Percentiles rank a stretch among this genome's conserved stretches.
Conservation (phyloP, 2,329 filamentous ascomycete genomes). For the Fusarium sp. region DNA sequence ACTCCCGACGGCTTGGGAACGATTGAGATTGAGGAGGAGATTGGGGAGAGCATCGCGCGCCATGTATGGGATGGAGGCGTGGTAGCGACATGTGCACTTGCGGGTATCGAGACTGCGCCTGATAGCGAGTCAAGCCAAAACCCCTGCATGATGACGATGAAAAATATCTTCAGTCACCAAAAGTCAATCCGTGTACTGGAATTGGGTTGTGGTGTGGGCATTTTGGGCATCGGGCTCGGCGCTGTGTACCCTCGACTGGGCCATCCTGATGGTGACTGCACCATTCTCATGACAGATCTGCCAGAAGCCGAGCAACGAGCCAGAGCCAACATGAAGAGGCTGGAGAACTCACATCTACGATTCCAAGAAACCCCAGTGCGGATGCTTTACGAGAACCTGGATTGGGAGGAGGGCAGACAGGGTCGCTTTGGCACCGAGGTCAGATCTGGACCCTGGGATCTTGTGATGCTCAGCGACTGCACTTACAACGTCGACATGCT, state of each 20-base stretch:
- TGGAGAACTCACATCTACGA: slow-evolving; percentile 35
- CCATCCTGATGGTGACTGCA: slow-evolving; percentile 39
- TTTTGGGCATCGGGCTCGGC: slow-evolving; percentile 64
- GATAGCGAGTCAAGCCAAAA: slow-evolving; percentile 45
- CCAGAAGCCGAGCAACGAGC: slow-evolving; percentile 65
- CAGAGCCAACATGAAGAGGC: slow-evolving; percentile 59
- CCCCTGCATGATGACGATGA: slow-evolving; percentile 50
- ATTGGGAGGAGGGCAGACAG: slow-evolving; percentile 65
- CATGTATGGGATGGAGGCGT: slow-evolving; percentile 71
- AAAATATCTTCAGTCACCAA: slow-evolving; percentile 46
- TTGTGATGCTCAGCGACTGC: slow-evolving; percentile 69
- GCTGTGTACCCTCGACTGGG: slow-evolving; percentile 49
- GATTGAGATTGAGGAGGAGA: slow-evolving; percentile 65
- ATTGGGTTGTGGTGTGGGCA: slow-evolving; percentile 68
- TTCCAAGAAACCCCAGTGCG: slow-evolving; percentile 37
- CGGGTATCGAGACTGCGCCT: slow-evolving; percentile 47
- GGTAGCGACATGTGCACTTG: slow-evolving; percentile 55
- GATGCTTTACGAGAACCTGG: slow-evolving; percentile 66
- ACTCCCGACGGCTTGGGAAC: slow-evolving; percentile 38
- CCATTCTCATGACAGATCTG: slow-evolving; percentile 68
- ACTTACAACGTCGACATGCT: slow-evolving; percentile 71
- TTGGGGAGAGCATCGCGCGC: slow-evolving; percentile 70
- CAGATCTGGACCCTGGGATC: slow-evolving; percentile 60
- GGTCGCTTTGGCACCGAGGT: slow-evolving; percentile 60
- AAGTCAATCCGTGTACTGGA: slow-evolving; percentile 61